Base-by-base conservation (phyloP, 257 asterid species). In the Ophiorrhiza pumila region DNA sequence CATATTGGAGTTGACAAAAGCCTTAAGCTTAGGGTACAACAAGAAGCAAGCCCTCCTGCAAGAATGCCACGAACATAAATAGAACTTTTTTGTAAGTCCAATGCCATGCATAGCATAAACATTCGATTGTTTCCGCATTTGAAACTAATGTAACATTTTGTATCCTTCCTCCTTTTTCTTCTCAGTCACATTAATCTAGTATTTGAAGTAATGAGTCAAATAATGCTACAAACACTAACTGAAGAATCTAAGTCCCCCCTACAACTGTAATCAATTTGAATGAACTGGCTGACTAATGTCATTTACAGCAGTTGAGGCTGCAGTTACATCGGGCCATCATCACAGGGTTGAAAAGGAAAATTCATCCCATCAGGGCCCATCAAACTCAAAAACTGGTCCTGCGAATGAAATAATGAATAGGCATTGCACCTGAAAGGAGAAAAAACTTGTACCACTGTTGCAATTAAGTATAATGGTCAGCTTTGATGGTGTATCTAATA, bases 321-420 rank as follows among this genome's bases (percentile, higher is more conserved):
- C 49, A 37, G 37, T 63, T 68, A 65, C 68, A 74, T 22, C 27
- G 65, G 69, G 73, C 77, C 73, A 61, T 71, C 70, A 58, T 67
- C 77, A 35, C 57, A 60, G 80, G 80, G 78, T 41, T 59, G 73
- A 25, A 55, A 67, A 74, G 39, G 37, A 75, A 60, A 75, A 20
- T 72, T 55, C 82, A 75, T 70, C 71, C 77, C 79, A 53, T 62
- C 65, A 72, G 57, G 71, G 42, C 80, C 76, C 73, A 55, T 61
- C 53, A 47, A 25, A 43, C 57, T 52, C 74, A 65, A 71, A 71
- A 56, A 63, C 37, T 69, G 76, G 66, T 80, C 85, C 80, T 57
- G 18, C 55, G 65, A 67, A 78, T 74, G 71, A 87, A 87, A 86
- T 77, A 89, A 83, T 84, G 79, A 80, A 65, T 71, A 35, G 68